Conservation (phyloP, 2,329 filamentous ascomycete species). For the Calonectria pteridis region DNA sequence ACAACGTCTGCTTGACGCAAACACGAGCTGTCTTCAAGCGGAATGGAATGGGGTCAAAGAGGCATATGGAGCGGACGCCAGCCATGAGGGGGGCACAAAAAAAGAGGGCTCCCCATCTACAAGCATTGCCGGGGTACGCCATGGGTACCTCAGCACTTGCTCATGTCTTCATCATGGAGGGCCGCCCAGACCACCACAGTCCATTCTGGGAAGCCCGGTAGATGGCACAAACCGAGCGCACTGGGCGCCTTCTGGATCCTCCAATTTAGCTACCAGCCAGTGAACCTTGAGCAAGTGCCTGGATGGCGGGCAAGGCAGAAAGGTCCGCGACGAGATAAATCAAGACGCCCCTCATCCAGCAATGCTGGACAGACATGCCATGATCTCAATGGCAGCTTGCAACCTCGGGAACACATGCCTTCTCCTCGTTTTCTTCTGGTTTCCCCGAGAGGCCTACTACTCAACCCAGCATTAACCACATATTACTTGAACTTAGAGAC, state of each 20-base stretch:
- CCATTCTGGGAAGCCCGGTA: background rate
- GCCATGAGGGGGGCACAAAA: background rate
- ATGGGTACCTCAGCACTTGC: background rate
- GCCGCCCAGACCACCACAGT: slow-evolving; percentile 7
- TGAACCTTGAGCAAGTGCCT: slow-evolving; percentile 20
- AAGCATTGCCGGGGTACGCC: background rate
- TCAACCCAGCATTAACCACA: background rate
- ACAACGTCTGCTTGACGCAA: slow-evolving; percentile 5
- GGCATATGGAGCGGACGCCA: background rate
- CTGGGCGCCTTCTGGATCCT: slow-evolving; percentile 24
- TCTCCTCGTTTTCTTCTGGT: background rate
- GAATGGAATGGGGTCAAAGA: background rate
- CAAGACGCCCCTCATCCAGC: background rate
- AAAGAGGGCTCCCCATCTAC: background rate
- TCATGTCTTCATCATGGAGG: background rate
- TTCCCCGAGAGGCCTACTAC: background rate
- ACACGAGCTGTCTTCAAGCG: background rate
- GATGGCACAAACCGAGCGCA: slow-evolving; percentile 11
- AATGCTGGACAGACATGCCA: background rate
- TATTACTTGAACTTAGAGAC: background rate
- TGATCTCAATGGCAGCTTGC: background rate
- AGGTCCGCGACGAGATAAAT: background rate
- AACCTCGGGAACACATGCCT: background rate
- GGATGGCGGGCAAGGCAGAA: background rate
- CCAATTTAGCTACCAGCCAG: slow-evolving; percentile 27